Percentiles rank a stretch among this genome's conserved stretches.
Evolutionary conservation across 2,329 filamentous ascomycete species (phyloP).

Genomic region (Exserohilum rostratum): DNA sequence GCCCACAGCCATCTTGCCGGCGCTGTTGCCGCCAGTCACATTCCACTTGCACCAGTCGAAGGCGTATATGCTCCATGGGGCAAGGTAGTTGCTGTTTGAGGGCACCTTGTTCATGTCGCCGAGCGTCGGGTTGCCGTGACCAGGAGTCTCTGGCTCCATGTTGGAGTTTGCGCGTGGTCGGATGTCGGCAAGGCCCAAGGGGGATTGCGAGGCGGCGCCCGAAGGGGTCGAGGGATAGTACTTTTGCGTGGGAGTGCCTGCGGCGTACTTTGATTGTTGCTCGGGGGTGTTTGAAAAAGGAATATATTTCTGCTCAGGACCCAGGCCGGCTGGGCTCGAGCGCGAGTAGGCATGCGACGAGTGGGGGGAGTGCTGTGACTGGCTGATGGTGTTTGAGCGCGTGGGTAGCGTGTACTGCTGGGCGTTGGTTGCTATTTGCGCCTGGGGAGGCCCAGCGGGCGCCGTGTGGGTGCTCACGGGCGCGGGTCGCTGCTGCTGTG

Average conservation of each 20-base stretch:
- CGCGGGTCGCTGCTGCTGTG: conserved; percentile 55
- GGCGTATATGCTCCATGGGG: conserved; percentile 94
- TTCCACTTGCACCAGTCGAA: conserved; percentile 99
- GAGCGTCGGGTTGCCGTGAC: conserved; percentile 58
- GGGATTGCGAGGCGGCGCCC: conserved; percentile 76
- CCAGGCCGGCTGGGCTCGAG: conserved; percentile 75
- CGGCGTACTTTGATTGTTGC: conserved; percentile 55
- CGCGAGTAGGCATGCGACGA: conserved; percentile 70
- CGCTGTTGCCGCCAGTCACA: conserved; percentile 70
- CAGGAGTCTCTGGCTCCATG: conserved; percentile 73
- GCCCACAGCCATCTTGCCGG: conserved; percentile 90
- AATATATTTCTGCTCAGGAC: conserved; percentile 66
- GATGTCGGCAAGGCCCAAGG: conserved; percentile 89
- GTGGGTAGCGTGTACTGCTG: conserved; percentile 69
- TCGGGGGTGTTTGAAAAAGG: conserved; percentile 70
- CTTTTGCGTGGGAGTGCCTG: conserved; percentile 59
- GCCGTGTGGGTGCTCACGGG: conserved; percentile 63
- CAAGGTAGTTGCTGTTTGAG: conserved; percentile 88
- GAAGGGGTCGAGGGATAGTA: conserved; percentile 62
- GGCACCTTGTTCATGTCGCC: conserved; percentile 71
- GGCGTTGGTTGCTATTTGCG: conserved; percentile 56
- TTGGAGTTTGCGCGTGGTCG: conserved; percentile 82
- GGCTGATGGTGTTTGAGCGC: conserved; percentile 68
- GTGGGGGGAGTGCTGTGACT: conserved; percentile 52
- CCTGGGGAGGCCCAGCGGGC: conserved; percentile 63